Percentiles rank a stretch among this genome's conserved stretches.
Conservation (phyloP, 75 land plant genomes). For the Selaginella tamariscina region DNA sequence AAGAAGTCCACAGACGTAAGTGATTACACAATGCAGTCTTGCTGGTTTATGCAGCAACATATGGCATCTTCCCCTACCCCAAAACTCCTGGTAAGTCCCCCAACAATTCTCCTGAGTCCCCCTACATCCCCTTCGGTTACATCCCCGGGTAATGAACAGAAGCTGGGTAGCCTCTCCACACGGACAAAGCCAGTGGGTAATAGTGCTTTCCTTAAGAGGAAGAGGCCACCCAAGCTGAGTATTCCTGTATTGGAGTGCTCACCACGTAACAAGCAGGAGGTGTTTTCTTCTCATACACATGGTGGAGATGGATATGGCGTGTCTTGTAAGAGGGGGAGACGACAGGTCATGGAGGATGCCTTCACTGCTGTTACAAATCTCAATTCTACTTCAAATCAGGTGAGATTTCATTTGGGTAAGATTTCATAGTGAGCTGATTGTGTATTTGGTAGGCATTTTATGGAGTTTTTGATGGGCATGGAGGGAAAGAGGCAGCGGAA, state of each 20-base stretch:
- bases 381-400: constrained; percentile 27
- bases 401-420: too few species aligned
- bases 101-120: too few species aligned
- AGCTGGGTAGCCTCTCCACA: too few species aligned
- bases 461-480: constrained; percentile 88
- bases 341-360: constrained; percentile 55
- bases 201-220: constrained; percentile 57
- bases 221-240: constrained; percentile 52
- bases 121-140: too few species aligned
- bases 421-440: background rate
- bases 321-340: constrained; percentile 51
- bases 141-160: too few species aligned
- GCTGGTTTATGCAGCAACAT: too few species aligned
- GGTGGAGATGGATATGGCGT: constrained; percentile 30
- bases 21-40: too few species aligned
- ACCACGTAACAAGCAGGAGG: background rate
- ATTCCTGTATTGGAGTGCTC: constrained; percentile 34
- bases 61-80: too few species aligned
- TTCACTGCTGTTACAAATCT: constrained; percentile 30
- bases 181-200: too few species aligned
- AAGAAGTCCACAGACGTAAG: too few species aligned
- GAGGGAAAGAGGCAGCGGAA: constrained; percentile 59
- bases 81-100: too few species aligned
- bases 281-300: constrained; percentile 1
- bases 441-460: constrained; percentile 43